Evolutionary conservation across 116 monocot genomes (phyloP).

Genomic region (Cymodocea nodosa): DNA sequence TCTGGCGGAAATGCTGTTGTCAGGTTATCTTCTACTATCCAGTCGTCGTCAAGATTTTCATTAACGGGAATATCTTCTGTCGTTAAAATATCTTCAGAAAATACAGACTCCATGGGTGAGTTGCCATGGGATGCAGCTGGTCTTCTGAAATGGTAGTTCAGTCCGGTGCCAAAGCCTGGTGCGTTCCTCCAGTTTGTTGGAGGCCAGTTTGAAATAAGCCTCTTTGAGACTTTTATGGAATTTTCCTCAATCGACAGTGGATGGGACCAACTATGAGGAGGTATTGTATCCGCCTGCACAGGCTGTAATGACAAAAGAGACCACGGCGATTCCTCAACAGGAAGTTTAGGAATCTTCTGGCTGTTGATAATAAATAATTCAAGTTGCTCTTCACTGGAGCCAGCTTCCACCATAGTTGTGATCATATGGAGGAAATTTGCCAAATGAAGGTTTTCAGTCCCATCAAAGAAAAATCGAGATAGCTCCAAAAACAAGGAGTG

Average conservation of each 20-base stretch:
- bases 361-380: slow-evolving; percentile 70
- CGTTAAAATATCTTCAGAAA: not conserved
- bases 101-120: not conserved
- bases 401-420: slow-evolving; percentile 65
- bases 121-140: slow-evolving; percentile 3
- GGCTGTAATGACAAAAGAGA: slow-evolving; percentile 18
- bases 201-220: slow-evolving; percentile 46
- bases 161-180: slow-evolving; percentile 25
- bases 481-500: slow-evolving; percentile 82
- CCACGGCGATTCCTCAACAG: slow-evolving; percentile 59
- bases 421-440: slow-evolving; percentile 98
- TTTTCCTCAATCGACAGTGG: slow-evolving; percentile 13
- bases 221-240: slow-evolving; percentile 2
- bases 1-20: slow-evolving; percentile 7
- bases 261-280: not conserved
- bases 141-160: slow-evolving; percentile 6
- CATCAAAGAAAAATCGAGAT: slow-evolving; percentile 68
- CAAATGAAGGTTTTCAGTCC: slow-evolving; percentile 60
- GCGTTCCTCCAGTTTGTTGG: slow-evolving; percentile 63
- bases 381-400: slow-evolving; percentile 47
- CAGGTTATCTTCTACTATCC: slow-evolving; percentile 26
- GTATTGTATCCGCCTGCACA: slow-evolving; percentile 1
- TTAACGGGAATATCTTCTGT: slow-evolving; percentile 10
- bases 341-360: slow-evolving; percentile 65
- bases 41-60: slow-evolving; percentile 21